Percentiles rank a stretch among this genome's conserved stretches.
phyloP scores from a whole-genome alignment of 495 filamentous ascomycete species.

The Cladorrhinum samala region DNA sequence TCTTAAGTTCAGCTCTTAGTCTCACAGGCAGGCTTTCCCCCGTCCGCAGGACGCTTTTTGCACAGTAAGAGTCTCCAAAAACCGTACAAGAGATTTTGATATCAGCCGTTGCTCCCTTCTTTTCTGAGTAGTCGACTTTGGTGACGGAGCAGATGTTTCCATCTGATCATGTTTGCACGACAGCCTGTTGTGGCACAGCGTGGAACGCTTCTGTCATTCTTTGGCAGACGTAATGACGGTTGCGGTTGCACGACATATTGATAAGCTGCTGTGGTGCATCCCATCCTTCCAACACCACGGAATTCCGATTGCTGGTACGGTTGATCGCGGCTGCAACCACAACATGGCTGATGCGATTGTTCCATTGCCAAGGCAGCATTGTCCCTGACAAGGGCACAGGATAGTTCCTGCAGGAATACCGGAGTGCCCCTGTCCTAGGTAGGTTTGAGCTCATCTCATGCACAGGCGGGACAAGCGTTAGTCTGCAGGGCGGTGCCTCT shows the following conservation, averaged over 20 bases:
- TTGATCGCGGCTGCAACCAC: no score
- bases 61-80: background rate
- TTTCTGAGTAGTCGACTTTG: no score
- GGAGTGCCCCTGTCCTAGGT: background rate
- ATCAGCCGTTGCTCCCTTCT: background rate
- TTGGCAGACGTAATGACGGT: background rate
- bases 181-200: no score
- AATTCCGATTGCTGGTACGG: background rate
- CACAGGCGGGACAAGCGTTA: background rate
- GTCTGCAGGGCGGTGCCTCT: no score
- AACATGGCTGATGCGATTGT: background rate
- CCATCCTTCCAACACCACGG: background rate
- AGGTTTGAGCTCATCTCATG: background rate
- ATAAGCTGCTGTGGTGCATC: background rate
- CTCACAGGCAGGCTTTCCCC: background rate
- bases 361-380: background rate
- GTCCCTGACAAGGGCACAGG: background rate
- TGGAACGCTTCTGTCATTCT: background rate
- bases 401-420: background rate
- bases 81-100: background rate
- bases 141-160: background rate
- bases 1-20: no score
- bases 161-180: background rate
- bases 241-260: background rate
- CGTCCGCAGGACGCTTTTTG: background rate